Evolutionary conservation across 345 rosid genomes (phyloP), one percentile per base, ranked within the genome.

Genomic region (Hibiscus syriacus): DNA sequence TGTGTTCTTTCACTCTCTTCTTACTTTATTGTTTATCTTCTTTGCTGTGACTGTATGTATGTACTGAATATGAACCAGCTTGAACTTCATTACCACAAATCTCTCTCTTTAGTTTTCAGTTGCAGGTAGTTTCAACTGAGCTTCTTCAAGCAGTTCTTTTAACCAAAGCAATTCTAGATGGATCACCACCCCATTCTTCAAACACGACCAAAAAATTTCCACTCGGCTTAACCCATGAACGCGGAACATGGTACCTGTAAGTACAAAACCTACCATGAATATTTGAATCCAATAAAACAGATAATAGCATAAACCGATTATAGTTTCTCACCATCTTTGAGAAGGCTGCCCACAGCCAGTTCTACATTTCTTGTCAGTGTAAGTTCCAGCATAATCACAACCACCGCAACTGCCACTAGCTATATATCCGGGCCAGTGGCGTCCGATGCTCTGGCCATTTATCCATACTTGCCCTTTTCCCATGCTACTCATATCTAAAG

Each of bases 171-270:
- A 87, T 87, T 34, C 89, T 86, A 64, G 68, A 73, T 0, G 99
- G 92, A 67, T 91, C 89, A 63, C 99, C 97, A 43, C 99, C 99
- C 85, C 84, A 87, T 56, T 90, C 96, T 74, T 90, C 96, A 55
- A 90, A 85, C 72, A 87, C 93, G 29, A 87, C 89, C 79, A 91
- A 45, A n/a, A 80, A 64, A 70, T 94, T 91, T 43, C 85, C 92
- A 7, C 77, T 70, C 4, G 86, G 84, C 32, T 82, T 80, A 41
- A 94, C 67, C 97, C 99, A 91, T 16, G 99, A 87, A 25, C 82
- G 87, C 1, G 98, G 98, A 46, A 91, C 79, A 74, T 91, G 99
- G 76, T 94, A 94, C 93, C 98, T 92, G 74, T 22, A 70, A 38
- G 57, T 29, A 17, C 14, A 12, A 14, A 46, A 14, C 32, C 53